These are phyloP conservation scores for Zymoseptoria brevis DNA, from an alignment of 2,329 filamentous ascomycete species.

Conservation along the genomic window DNA sequence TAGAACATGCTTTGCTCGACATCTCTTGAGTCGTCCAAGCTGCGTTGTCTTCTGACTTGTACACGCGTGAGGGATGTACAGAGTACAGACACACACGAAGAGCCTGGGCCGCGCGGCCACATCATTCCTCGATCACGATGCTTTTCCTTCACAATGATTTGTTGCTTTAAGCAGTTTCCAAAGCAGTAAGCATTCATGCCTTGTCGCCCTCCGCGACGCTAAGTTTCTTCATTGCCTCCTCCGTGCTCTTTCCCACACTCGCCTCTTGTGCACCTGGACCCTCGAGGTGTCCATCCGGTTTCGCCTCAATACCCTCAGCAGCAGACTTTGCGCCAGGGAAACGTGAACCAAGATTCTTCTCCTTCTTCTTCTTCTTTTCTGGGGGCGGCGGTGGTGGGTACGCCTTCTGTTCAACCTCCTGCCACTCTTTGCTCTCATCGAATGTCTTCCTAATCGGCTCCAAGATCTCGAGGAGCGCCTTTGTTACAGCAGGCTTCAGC, in stretches of 20 bases:
- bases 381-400: conserved; percentile 62
- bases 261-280: conserved; percentile 35
- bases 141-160: too few relatives aligned
- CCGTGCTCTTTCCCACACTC: conserved; percentile 35
- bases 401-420: conserved; percentile 65
- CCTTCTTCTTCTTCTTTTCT: conserved; percentile 60
- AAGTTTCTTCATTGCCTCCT: conserved; percentile 34
- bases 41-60: too few relatives aligned
- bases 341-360: conserved; percentile 66
- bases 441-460: conserved; percentile 70
- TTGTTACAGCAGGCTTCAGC: conserved; percentile 74
- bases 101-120: too few relatives aligned
- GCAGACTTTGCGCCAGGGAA: conserved; percentile 44
- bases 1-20: too few relatives aligned
- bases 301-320: conserved; percentile 31
- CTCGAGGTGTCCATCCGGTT: conserved; percentile 40
- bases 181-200: conserved; percentile 1
- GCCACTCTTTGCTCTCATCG: conserved; percentile 66
- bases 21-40: too few relatives aligned
- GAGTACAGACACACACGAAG: too few relatives aligned
- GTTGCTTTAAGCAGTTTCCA: not conserved
- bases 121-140: too few relatives aligned
- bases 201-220: conserved; percentile 11
- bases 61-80: too few relatives aligned
- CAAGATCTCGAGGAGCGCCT: conserved; percentile 64